phyloP scores from a whole-genome alignment of 805 yeast species.

The Wickerhamiella occidentalis region DNA sequence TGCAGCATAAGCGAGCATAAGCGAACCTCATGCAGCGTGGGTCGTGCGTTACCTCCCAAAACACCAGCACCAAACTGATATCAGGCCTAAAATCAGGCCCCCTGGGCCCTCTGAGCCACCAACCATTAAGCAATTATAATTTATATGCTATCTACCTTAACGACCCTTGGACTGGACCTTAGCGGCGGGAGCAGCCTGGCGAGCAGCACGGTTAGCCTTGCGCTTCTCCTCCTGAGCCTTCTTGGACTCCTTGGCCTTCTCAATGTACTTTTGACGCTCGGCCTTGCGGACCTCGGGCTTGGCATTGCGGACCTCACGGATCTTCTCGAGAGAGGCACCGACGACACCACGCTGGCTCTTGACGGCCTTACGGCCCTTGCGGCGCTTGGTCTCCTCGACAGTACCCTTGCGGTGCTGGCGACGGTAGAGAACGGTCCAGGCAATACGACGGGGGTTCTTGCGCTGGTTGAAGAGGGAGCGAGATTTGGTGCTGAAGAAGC shows the following conservation, averaged over 20 bases:
- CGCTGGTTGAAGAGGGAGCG: slow-evolving; percentile 98
- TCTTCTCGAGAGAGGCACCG: slow-evolving; percentile 97
- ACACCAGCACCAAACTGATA: too few species aligned
- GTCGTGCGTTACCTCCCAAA: too few species aligned
- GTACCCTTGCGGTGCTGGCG: slow-evolving; percentile 99
- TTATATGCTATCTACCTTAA: slow-evolving; percentile 35
- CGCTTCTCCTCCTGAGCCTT: slow-evolving; percentile 87
- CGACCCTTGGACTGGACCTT: slow-evolving; percentile 95
- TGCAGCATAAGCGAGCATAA: too few species aligned
- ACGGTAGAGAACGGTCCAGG: slow-evolving; percentile 99
- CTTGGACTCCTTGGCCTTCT: slow-evolving; percentile 38
- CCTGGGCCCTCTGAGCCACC: too few species aligned
- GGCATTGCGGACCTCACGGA: slow-evolving; percentile 92
- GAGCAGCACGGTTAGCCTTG: slow-evolving; percentile 91
- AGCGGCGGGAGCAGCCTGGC: slow-evolving; percentile 97
- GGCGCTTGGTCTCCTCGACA: slow-evolving; percentile 95
- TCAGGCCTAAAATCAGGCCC: too few species aligned
- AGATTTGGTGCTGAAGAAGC: slow-evolving; percentile 96
- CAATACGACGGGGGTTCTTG: slow-evolving; percentile 99
- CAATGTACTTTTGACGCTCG: slow-evolving; percentile 83
- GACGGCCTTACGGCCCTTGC: slow-evolving; percentile 93
- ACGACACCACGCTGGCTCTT: slow-evolving; percentile 98
- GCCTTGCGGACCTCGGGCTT: slow-evolving; percentile 98
- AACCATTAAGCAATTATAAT: slow-evolving; percentile 4
- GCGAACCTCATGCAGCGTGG: too few species aligned